Conservation (phyloP, 306 rosid genomes). For the Vigna hirtella region DNA sequence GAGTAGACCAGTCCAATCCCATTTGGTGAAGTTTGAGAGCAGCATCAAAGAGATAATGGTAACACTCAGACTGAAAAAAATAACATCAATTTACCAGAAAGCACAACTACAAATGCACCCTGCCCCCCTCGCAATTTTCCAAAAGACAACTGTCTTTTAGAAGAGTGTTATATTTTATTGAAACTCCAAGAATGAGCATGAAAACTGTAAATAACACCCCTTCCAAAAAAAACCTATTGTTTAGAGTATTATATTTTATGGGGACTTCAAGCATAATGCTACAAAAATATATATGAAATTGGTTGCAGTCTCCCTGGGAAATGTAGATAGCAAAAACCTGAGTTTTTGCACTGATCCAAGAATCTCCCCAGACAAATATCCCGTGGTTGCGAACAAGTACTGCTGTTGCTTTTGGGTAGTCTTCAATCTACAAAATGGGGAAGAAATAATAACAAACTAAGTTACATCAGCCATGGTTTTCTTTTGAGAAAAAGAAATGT, state of each 20-base stretch:
- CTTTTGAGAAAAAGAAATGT: not conserved
- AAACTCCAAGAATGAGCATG: not conserved
- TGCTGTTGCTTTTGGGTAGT: conserved; percentile 94
- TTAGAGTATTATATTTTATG: not conserved
- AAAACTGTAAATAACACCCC: conserved; percentile 28
- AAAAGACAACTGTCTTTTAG: not conserved
- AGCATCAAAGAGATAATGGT: conserved; percentile 93
- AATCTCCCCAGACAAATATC: conserved; percentile 92
- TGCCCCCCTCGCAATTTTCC: too few species aligned
- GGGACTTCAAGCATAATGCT: conserved; percentile 35
- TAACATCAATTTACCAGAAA: conserved; percentile 38
- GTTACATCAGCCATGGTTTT: conserved; percentile 7
- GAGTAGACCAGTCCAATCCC: conserved; percentile 87
- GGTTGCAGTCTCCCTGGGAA: conserved; percentile 29
- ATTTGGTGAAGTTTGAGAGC: conserved; percentile 86
- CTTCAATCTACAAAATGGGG: conserved; percentile 69
- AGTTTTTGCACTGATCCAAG: conserved; percentile 95
- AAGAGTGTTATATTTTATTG: not conserved
- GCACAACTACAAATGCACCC: too few species aligned
- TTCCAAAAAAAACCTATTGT: not conserved
- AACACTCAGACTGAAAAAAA: conserved; percentile 80
- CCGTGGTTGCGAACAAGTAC: conserved; percentile 99
- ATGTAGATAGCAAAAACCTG: conserved; percentile 66
- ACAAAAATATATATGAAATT: conserved; percentile 18
- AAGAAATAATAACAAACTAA: conserved; percentile 21